Conservation (phyloP, 2,329 filamentous ascomycete species). For the Exserohilum turcica region DNA sequence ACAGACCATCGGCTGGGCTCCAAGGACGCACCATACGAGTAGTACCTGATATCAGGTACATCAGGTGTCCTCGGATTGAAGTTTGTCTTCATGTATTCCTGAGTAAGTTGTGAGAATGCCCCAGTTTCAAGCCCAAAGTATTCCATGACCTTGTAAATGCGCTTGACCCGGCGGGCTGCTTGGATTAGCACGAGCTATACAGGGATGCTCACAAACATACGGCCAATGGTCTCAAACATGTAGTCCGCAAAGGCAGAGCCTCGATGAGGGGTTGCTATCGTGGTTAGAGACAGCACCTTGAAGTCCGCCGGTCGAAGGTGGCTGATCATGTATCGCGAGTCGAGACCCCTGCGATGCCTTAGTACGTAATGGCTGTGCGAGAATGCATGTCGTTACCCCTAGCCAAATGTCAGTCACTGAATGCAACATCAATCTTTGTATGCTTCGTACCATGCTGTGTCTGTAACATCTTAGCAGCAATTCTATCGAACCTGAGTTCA, state of each 20-base stretch:
- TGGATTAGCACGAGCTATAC: slow-evolving; percentile 17
- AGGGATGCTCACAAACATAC: slow-evolving; percentile 45
- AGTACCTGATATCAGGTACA: slow-evolving; percentile 61
- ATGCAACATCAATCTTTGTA: neutral
- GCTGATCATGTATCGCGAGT: slow-evolving; percentile 68
- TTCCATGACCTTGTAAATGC: slow-evolving; percentile 61
- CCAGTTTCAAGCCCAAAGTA: slow-evolving; percentile 62
- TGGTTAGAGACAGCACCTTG: slow-evolving; percentile 73
- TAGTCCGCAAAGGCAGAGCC: slow-evolving; percentile 68
- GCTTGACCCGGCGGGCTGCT: slow-evolving; percentile 55
- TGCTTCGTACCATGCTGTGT: slow-evolving; percentile 59
- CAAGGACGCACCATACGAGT: slow-evolving; percentile 66
- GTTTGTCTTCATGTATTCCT: slow-evolving; percentile 60
- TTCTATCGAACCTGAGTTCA: neutral
- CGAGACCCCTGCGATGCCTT: slow-evolving; percentile 58
- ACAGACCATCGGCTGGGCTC: slow-evolving; percentile 62
- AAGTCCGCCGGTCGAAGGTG: slow-evolving; percentile 65
- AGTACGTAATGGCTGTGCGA: slow-evolving; percentile 13
- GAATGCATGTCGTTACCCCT: slow-evolving; percentile 44
- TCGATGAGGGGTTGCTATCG: slow-evolving; percentile 66
- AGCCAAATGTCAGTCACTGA: slow-evolving; percentile 23
- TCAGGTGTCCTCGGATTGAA: slow-evolving; percentile 67
- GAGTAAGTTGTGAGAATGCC: slow-evolving; percentile 66
- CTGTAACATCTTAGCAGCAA: slow-evolving; percentile 36
- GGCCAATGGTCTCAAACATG: slow-evolving; percentile 62